phyloP scores from a whole-genome alignment of 371 early-diverging fungal species.

The Dipsacomyces acuminosporus region DNA sequence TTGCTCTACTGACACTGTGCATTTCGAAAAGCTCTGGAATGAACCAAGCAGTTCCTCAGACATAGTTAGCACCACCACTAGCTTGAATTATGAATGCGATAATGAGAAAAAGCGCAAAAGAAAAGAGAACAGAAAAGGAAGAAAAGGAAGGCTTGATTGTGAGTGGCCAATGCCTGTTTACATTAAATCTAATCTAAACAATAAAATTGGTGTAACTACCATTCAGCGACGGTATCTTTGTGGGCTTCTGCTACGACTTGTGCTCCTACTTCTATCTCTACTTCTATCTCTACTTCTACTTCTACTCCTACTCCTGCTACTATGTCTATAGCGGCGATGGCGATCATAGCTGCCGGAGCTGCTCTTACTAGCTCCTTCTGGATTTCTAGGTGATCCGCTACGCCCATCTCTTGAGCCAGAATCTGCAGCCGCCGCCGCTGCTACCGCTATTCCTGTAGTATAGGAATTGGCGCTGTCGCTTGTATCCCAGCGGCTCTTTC shows the following conservation, averaged over 20 bases:
- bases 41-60: slow-evolving; percentile 3
- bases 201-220: too few relatives aligned
- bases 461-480: too few relatives aligned
- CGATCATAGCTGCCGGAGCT: background rate
- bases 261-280: background rate
- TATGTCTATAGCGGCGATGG: background rate
- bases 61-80: too few relatives aligned
- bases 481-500: background rate
- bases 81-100: too few relatives aligned
- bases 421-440: too few relatives aligned
- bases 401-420: too few relatives aligned
- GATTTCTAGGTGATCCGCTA: too few relatives aligned
- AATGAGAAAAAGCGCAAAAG: too few relatives aligned
- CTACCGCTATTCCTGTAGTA: too few relatives aligned
- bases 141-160: background rate
- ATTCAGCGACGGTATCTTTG: too few relatives aligned
- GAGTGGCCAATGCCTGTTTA: too few relatives aligned
- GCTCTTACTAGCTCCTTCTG: background rate
- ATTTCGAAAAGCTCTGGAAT: slow-evolving; percentile 17
- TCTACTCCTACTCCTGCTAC: background rate
- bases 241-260: background rate
- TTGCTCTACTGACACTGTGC: slow-evolving; percentile 19
- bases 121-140: background rate
- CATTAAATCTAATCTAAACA: too few relatives aligned
- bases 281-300: background rate